Evolutionary conservation across 306 rosid genomes (phyloP).

Genomic region (Corylus avellana): DNA sequence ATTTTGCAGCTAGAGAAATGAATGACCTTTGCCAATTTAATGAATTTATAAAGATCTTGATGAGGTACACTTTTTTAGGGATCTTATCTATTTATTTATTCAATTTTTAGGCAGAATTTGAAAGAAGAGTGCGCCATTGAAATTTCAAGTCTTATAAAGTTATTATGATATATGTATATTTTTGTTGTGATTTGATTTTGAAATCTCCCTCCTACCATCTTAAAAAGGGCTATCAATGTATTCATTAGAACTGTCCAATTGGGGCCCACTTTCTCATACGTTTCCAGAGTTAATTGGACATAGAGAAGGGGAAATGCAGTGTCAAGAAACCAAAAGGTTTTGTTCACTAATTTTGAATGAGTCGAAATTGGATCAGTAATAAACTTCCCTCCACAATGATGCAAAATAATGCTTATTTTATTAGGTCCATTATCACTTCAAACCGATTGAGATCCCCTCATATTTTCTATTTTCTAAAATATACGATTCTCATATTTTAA

Average conservation of each 20-base stretch:
- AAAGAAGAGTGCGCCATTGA: slow-evolving; percentile 26
- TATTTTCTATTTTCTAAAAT: no score
- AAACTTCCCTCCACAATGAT: background rate
- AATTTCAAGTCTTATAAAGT: background rate
- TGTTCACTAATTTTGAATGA: background rate
- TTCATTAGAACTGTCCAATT: background rate
- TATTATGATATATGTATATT: background rate
- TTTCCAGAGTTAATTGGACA: background rate
- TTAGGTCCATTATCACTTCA: background rate
- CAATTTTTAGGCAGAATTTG: slow-evolving; percentile 10
- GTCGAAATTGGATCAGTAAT: background rate
- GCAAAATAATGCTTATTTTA: background rate
- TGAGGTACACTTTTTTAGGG: background rate
- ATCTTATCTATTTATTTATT: background rate
- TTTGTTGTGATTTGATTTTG: slow-evolving; percentile 3
- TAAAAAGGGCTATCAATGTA: background rate
- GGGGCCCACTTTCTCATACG: background rate
- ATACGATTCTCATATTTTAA: no score
- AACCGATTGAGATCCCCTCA: background rate
- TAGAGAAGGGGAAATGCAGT: background rate
- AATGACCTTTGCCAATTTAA: background rate
- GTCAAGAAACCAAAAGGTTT: background rate
- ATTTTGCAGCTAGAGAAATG: background rate
- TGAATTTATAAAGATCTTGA: background rate
- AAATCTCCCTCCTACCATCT: background rate